phyloP scores from a whole-genome alignment of 2,329 filamentous ascomycete genomes.

The Rutstroemia sp. region DNA sequence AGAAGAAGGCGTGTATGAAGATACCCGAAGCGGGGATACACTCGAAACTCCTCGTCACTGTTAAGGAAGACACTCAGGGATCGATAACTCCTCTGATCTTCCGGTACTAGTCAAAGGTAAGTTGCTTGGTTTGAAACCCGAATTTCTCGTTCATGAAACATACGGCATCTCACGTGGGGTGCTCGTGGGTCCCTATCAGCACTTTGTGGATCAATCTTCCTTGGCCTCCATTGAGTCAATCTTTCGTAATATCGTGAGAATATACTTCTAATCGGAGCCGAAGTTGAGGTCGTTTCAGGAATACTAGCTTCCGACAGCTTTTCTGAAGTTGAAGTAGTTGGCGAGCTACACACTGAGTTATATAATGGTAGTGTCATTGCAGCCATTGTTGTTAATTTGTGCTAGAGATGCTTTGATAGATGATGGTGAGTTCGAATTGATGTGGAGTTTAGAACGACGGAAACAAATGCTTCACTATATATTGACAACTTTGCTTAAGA shows the following conservation, averaged over 20 bases:
- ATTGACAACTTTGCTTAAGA: too few species aligned
- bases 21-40: constrained; percentile 36
- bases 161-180: constrained; percentile 2
- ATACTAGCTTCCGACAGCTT: not conserved
- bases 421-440: not conserved
- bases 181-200: not conserved
- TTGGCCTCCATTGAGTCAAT: not conserved
- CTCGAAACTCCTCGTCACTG: constrained; percentile 35
- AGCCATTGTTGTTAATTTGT: not conserved
- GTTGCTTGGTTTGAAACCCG: not conserved
- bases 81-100: constrained; percentile 31
- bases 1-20: constrained; percentile 33
- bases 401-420: not conserved
- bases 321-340: not conserved
- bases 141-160: not conserved
- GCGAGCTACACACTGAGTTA: not conserved
- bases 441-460: too few species aligned
- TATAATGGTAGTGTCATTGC: not conserved
- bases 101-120: constrained; percentile 8
- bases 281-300: not conserved
- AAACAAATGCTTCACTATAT: too few species aligned
- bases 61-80: constrained; percentile 34
- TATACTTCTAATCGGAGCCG: not conserved
- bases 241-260: not conserved
- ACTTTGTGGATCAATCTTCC: not conserved